Evolutionary conservation across 139 green algal species (phyloP).

Genomic region (Picochlorum sp.): DNA sequence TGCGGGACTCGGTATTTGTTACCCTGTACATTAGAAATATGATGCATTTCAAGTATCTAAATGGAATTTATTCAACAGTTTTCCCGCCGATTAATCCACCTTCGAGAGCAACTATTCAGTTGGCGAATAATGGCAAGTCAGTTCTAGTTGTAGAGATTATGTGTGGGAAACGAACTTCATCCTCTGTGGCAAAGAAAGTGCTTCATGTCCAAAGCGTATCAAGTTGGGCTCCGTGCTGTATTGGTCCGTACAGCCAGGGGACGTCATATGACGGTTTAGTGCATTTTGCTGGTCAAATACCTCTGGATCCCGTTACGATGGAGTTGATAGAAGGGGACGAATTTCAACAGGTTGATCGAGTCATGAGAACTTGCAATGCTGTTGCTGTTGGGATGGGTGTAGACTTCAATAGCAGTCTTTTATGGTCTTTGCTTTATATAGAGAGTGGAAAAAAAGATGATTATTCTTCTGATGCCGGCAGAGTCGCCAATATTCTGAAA

Average conservation of each 20-base stretch:
- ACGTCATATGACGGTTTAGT: constrained; percentile 15
- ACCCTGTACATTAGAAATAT: constrained; percentile 83
- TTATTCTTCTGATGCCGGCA: background rate
- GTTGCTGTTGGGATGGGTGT: constrained; percentile 41
- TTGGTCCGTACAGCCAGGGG: constrained; percentile 93
- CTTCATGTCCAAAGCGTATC: constrained; percentile 96
- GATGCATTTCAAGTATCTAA: constrained; percentile 73
- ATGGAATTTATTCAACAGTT: constrained; percentile 65
- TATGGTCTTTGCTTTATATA: constrained; percentile 47
- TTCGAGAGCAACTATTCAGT: constrained; percentile 66
- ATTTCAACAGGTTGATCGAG: background rate
- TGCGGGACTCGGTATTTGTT: constrained; percentile 52
- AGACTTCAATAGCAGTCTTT: constrained; percentile 23
- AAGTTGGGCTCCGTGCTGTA: constrained; percentile 89
- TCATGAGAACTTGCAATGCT: constrained; percentile 42
- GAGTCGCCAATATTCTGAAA: background rate
- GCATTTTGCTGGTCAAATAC: constrained; percentile 40
- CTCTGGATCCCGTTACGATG: constrained; percentile 65
- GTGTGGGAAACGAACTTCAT: background rate
- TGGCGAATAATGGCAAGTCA: background rate
- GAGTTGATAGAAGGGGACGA: background rate
- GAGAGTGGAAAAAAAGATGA: background rate
- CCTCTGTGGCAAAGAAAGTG: constrained; percentile 31
- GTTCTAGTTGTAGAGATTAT: constrained; percentile 17
- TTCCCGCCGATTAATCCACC: constrained; percentile 62